A percentile compares a stretch with the other conserved stretches of the same genome.
phyloP scores from a whole-genome alignment of 2,329 filamentous ascomycete genomes.

The Colletotrichum brevisporum region DNA sequence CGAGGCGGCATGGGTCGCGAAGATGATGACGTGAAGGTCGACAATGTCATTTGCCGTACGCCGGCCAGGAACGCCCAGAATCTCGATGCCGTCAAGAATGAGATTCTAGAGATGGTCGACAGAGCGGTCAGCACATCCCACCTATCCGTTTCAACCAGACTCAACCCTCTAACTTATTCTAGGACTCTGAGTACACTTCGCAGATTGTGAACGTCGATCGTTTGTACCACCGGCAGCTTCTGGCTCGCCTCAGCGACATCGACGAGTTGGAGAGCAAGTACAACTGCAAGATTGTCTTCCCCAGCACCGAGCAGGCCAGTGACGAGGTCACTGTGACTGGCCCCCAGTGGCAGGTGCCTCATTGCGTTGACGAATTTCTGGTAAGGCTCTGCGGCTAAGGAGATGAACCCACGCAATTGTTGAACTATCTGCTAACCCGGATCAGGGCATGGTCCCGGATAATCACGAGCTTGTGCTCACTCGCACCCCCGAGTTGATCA shows the following conservation, averaged over 20 bases:
- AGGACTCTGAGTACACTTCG: constrained; percentile 97
- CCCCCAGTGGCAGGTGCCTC: constrained; percentile 97
- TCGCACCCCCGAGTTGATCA: constrained; percentile 80
- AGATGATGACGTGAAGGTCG: constrained; percentile 97
- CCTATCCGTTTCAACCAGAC: background rate
- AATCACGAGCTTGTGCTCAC: constrained; percentile 92
- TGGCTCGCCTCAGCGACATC: constrained; percentile 88
- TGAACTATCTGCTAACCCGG: constrained; percentile 16
- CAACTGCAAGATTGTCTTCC: constrained; percentile 99
- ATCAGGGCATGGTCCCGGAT: constrained; percentile 94
- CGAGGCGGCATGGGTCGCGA: constrained; percentile 92
- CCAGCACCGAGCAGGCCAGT: constrained; percentile 96
- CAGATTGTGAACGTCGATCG: constrained; percentile 95
- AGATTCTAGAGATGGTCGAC: constrained; percentile 99
- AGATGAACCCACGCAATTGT: no score
- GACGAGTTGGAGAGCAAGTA: constrained; percentile 98
- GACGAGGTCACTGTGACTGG: constrained; percentile 96
- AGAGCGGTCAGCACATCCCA: constrained; percentile 75
- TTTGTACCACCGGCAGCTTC: constrained; percentile 93
- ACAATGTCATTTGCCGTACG: constrained; percentile 98
- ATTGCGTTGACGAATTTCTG: constrained; percentile 95
- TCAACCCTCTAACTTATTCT: constrained; percentile 26
- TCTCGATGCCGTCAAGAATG: constrained; percentile 95
- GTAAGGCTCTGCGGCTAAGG: constrained; percentile 57
- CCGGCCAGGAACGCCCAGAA: constrained; percentile 97